phyloP scores from a whole-genome alignment of 1,284 basidiomycete species.

The Cutaneotrichosporon sp. region DNA sequence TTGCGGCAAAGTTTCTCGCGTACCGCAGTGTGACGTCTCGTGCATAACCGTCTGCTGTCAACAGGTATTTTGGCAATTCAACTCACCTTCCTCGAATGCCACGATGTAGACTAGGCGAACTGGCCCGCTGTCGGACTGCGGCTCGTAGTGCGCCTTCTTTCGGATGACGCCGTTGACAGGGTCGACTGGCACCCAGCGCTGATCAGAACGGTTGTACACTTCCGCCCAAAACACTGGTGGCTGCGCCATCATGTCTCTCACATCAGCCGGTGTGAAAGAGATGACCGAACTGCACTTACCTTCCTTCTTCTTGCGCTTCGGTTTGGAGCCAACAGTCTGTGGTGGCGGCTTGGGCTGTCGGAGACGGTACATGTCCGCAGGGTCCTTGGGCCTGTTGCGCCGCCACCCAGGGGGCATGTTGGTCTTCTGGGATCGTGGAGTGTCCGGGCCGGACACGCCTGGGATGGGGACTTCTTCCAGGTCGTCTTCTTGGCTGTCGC shows the following conservation, averaged over 20 bases:
- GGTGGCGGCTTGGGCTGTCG: conserved; percentile 32
- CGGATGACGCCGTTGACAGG: conserved; percentile 77
- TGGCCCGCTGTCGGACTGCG: conserved; percentile 59
- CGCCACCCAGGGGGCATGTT: conserved; percentile 9
- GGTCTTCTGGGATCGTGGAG: neutral
- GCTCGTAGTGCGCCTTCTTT: conserved; percentile 81
- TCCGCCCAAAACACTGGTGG: conserved; percentile 97
- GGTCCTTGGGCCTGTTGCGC: conserved; percentile 26
- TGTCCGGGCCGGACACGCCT: neutral
- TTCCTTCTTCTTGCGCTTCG: conserved; percentile 38
- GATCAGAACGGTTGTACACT: conserved; percentile 89
- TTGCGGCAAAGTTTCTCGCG: conserved; percentile 77
- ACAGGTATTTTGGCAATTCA: neutral
- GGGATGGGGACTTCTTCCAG: conserved; percentile 30
- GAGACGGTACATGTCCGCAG: conserved; percentile 45
- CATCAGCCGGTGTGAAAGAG: neutral
- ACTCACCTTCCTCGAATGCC: conserved; percentile 88
- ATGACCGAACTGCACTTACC: conserved; percentile 24
- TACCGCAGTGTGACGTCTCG: conserved; percentile 60
- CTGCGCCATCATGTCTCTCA: conserved; percentile 43
- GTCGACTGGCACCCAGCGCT: conserved; percentile 90
- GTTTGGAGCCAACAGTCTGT: conserved; percentile 32
- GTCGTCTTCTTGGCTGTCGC: conserved; percentile 39
- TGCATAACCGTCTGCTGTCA: conserved; percentile 56
- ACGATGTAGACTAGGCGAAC: conserved; percentile 93